Evolutionary conservation across 192 early-diverging fungal species (phyloP), one percentile per base, ranked within the genome.

Genomic region (Backusella tuberculispora): DNA sequence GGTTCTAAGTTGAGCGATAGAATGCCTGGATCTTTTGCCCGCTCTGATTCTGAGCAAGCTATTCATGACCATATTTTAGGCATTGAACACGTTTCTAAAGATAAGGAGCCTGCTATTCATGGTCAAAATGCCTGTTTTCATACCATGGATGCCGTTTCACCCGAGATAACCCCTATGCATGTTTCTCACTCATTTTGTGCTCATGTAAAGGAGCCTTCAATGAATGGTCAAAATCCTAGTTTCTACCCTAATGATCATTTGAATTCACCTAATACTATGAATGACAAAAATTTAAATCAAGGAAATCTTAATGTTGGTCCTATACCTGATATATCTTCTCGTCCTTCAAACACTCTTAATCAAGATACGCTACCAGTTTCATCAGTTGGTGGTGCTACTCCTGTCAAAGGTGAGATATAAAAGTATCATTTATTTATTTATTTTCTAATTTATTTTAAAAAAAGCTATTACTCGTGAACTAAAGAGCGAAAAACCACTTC

Each of bases 211-310:
- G 68, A 69, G 29, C 68, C 68, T 45, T 43, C 43, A 34, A 17
- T 69, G 14, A 42, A 69, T 44, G 68, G 68, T 34, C 68, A 69
- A 34, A 69, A 46, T 26, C 68, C 68, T 47, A 69, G 68, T 15
- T 69, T 69, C n/a, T 69, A 69, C 14, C 24, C 6, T 69, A 10
- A 69, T 42, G 19, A 67, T 0, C 4, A 38, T 50, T 19, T 19
- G 0, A 50, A 9, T 50, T 5, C 4, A 8, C n/a, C n/a, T 50
- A 0, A 1, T 50, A 0, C 17, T 50, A 50, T 50, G 13, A 50
- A 14, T 3, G 14, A 46, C 14, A 46, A 14, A 14, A 46, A 46
- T 14, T 46, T 46, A 14, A 46, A 46, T 4, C 10, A 46, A 14
- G 45, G 45, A 46, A 10, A 14, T 10, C 4, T 14, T 12, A 12